Evolutionary conservation across 139 green algal species (phyloP).

Genomic region (Trebouxia sp.): DNA sequence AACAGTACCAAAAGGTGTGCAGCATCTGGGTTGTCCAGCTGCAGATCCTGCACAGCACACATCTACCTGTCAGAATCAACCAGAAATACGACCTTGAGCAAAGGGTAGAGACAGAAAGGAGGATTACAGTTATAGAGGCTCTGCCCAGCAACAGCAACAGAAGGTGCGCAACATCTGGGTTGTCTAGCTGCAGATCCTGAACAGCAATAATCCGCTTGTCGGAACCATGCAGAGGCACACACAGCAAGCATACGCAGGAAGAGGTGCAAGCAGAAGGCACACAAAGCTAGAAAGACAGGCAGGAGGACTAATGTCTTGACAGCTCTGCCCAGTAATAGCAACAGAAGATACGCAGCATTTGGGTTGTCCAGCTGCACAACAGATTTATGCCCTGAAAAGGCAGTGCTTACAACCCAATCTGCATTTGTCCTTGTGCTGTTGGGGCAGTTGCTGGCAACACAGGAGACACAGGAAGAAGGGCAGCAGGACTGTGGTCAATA

Average conservation of each 20-base stretch:
- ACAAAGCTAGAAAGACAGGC: conserved; percentile 84
- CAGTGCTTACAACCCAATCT: no score
- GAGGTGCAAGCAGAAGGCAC: no score
- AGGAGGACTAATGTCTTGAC: conserved; percentile 94
- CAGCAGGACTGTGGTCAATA: conserved; percentile 94
- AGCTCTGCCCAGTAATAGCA: conserved; percentile 80
- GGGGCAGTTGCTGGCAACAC: no score
- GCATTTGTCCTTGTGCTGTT: no score
- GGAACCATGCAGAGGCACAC: not conserved
- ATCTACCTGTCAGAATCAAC: not conserved
- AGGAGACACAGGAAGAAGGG: no score
- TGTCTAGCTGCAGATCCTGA: conserved; percentile 84
- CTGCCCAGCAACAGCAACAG: conserved; percentile 83
- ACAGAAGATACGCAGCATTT: conserved; percentile 73
- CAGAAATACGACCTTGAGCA: not conserved
- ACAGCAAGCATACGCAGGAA: no score
- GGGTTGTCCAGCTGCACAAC: conserved; percentile 84
- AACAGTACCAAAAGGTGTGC: conserved; percentile 79
- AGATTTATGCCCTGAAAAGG: not conserved
- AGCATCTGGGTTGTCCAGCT: conserved; percentile 88
- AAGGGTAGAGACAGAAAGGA: conserved; percentile 87
- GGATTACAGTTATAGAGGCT: conserved; percentile 90
- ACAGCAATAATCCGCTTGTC: not conserved
- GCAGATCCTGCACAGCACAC: conserved; percentile 59
- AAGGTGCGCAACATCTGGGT: conserved; percentile 79